These are phyloP conservation scores for Pseudogymnoascus sp. DNA, from an alignment of 2,329 filamentous ascomycete genomes.

Conservation along the genomic window DNA sequence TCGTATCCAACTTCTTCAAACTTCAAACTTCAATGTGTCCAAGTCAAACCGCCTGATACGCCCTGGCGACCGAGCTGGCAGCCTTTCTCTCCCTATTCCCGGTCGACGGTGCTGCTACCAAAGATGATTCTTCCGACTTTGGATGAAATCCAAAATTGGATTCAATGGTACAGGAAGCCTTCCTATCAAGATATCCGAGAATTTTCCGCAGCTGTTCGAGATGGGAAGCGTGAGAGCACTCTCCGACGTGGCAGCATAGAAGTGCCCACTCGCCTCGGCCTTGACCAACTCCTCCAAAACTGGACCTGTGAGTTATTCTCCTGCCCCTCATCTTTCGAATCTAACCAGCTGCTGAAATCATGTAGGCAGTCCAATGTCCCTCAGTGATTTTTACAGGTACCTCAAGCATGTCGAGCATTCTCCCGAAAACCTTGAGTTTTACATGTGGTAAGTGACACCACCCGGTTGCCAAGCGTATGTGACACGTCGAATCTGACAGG, in stretches of 20 bases:
- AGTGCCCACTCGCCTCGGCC: slow-evolving; percentile 35
- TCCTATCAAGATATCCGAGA: slow-evolving; percentile 43
- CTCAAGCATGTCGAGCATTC: slow-evolving; percentile 45
- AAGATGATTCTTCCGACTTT: not conserved
- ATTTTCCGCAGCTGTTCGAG: slow-evolving; percentile 34
- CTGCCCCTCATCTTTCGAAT: not conserved
- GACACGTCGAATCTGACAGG: not conserved
- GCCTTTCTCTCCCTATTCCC: not conserved
- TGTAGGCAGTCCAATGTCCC: slow-evolving; percentile 41
- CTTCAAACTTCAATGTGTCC: not conserved
- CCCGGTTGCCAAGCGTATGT: not conserved
- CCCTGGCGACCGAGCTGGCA: not conserved
- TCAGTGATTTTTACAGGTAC: slow-evolving; percentile 47
- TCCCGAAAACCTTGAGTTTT: slow-evolving; percentile 44
- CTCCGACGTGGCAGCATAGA: slow-evolving; percentile 32
- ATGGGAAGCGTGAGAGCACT: slow-evolving; percentile 32
- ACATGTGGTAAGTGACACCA: slow-evolving; percentile 36
- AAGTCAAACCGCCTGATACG: not conserved
- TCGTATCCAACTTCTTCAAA: not conserved
- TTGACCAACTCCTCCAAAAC: slow-evolving; percentile 43
- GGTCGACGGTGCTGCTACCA: not conserved
- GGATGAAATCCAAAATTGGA: slow-evolving; percentile 25
- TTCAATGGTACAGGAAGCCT: slow-evolving; percentile 44
- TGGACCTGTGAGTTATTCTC: slow-evolving; percentile 36
- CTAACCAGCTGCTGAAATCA: not conserved